Base-by-base conservation (phyloP, 2,329 filamentous ascomycete species). In the Colletotrichum filicis region DNA sequence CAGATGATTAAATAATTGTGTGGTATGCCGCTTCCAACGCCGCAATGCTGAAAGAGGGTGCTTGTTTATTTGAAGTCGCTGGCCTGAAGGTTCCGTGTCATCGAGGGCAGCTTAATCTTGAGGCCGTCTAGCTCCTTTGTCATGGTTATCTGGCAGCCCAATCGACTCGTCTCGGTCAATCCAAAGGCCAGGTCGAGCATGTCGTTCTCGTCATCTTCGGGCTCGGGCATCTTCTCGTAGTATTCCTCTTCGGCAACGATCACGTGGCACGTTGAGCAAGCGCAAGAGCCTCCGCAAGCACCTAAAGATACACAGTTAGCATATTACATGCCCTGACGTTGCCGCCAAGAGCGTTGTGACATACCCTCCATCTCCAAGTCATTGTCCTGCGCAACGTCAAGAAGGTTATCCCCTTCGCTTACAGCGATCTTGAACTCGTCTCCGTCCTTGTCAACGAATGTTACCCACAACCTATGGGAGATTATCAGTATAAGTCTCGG, bases 51-150 rank as follows among this genome's bases (percentile, higher is more conserved):
- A 19, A 42, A 42, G 4, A 6, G 24, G 16, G 12, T 16, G 14
- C 5, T 35, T 37, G 42, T 32, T 83, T 83, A 81, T 79, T 87
- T 86, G 79, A 99, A 99, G 84, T 99, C 97, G 82, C 94, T 97
- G 16, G 95, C 94, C 85, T 99, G 97, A 84, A 99, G 79, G 80
- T 99, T 99, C 82, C 97, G 89, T 76, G 97, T 98, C 95, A 98
- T 98, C 49, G 91, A 92, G 14, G 97, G 97, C 79, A 99, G 84
- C 82, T 91, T 93, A 37, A 99, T 95, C 58, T 91, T 90, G 78
- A 99, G 76, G 0, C 97, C 97, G 80, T 98, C 94, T 75, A 98
- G 84, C 77, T 97, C 95, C 83, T 95, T 95, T 73, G 87, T 93
- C 96, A 99, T 98, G 80, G 91, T 88, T 30, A 99, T 94, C 86